These are phyloP conservation scores for Geotrichum reessii DNA, from an alignment of 1,139 yeast genomes.

Conservation along the genomic window DNA sequence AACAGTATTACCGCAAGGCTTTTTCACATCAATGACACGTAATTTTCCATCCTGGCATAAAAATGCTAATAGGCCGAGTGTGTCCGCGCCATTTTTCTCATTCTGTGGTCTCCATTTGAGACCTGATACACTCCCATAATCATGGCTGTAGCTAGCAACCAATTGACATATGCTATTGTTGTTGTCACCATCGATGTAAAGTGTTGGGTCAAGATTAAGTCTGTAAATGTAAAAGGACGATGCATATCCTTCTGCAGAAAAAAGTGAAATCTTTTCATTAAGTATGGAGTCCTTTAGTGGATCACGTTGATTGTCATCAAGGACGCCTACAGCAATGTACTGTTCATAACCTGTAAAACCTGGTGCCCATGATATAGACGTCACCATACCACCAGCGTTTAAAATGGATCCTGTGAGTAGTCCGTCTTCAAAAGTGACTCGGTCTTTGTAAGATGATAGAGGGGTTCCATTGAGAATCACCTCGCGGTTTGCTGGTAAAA, in stretches of 20 bases:
- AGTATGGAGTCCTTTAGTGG: slow-evolving; percentile 20
- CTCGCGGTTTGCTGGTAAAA: slow-evolving; percentile 7
- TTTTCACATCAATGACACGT: slow-evolving; percentile 44
- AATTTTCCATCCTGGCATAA: slow-evolving; percentile 60
- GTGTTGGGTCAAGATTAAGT: slow-evolving; percentile 16
- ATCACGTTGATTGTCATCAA: slow-evolving; percentile 47
- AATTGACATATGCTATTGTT: slow-evolving; percentile 28
- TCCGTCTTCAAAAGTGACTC: slow-evolving; percentile 2
- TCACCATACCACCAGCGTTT: slow-evolving; percentile 29
- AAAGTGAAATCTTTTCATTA: slow-evolving; percentile 22
- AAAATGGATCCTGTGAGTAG: slow-evolving; percentile 20
- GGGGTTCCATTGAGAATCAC: slow-evolving; percentile 4
- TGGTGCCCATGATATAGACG: slow-evolving; percentile 32
- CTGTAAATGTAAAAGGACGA: slow-evolving; percentile 26
- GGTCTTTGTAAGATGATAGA: slow-evolving; percentile 7
- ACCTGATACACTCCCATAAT: slow-evolving; percentile 51
- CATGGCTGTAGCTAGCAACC: slow-evolving; percentile 39
- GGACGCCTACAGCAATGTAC: slow-evolving; percentile 52
- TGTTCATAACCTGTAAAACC: slow-evolving; percentile 32
- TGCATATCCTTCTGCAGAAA: slow-evolving; percentile 21
- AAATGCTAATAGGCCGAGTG: slow-evolving; percentile 46
- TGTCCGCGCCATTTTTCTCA: slow-evolving; percentile 20
- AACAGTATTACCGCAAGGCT: neutral
- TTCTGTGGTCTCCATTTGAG: slow-evolving; percentile 47
- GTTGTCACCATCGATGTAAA: slow-evolving; percentile 30